Conservation (phyloP, 2,329 filamentous ascomycete genomes). For the Sarocladium oryzae region DNA sequence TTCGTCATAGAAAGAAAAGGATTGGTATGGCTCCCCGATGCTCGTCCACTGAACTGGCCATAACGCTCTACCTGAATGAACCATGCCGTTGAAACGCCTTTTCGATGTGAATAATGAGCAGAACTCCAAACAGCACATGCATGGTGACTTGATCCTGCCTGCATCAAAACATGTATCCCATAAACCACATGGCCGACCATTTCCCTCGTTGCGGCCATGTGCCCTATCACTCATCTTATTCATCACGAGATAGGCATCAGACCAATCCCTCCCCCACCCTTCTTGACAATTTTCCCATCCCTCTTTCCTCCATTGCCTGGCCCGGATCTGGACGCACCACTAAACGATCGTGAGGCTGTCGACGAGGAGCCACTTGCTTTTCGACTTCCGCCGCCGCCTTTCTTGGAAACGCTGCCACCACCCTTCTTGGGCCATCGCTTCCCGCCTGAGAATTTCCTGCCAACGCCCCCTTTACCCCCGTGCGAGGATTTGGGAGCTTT, state of each 20-base stretch:
- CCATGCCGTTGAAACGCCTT: too few relatives aligned
- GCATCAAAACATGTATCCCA: too few relatives aligned
- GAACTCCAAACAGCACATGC: too few relatives aligned
- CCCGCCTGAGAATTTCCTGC: conserved; percentile 21
- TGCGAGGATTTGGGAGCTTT: not conserved
- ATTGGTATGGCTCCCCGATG: too few relatives aligned
- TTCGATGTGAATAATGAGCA: too few relatives aligned
- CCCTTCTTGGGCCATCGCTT: conserved; percentile 21
- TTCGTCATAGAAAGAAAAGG: too few relatives aligned
- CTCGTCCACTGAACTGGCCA: too few relatives aligned
- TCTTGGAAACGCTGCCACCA: conserved; percentile 19
- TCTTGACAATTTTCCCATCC: conserved; percentile 23
- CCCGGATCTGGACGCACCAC: conserved; percentile 15
- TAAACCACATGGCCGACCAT: too few relatives aligned
- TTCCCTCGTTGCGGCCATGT: too few relatives aligned
- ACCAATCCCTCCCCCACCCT: conserved; percentile 28
- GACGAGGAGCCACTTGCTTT: conserved; percentile 24
- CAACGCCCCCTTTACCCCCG: conserved; percentile 14
- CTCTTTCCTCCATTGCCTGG: not conserved
- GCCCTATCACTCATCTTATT: too few relatives aligned
- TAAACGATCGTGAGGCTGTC: conserved; percentile 12
- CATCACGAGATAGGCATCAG: conserved; percentile 31
- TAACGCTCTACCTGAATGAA: too few relatives aligned
- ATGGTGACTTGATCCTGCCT: too few relatives aligned
- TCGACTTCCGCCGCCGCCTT: conserved; percentile 18